These are phyloP conservation scores for Eucalyptus sideroxylon DNA, from an alignment of 345 rosid species.

Conservation along the genomic window DNA sequence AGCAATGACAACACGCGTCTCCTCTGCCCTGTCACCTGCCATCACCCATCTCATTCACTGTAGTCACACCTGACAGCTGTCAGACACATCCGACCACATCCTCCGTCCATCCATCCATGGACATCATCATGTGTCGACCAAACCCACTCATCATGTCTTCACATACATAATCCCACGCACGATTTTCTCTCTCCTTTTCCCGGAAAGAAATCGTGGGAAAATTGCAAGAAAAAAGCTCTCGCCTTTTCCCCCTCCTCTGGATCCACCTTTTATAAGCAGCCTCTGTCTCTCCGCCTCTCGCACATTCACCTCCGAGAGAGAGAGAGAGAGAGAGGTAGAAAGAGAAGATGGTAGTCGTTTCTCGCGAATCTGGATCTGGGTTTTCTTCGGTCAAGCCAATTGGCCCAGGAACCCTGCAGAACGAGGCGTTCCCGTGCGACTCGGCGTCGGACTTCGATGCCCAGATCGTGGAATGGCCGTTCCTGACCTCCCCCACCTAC, in stretches of 20 bases:
- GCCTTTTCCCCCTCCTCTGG: neutral
- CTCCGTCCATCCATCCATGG: neutral
- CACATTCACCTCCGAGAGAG: neutral
- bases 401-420: neutral
- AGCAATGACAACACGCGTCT: conserved; percentile 8
- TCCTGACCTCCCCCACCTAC: neutral
- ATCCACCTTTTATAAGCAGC: conserved; percentile 15
- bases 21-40: conserved; percentile 1
- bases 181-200: neutral
- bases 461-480: neutral
- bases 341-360: conserved; percentile 7
- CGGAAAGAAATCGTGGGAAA: neutral
- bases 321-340: neutral
- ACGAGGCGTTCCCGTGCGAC: neutral
- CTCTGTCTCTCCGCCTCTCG: neutral
- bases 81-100: neutral
- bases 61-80: neutral
- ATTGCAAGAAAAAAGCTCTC: neutral
- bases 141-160: neutral
- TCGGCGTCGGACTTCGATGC: neutral
- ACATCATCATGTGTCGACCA: neutral
- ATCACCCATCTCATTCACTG: neutral
- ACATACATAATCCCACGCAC: neutral
- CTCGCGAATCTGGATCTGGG: conserved; percentile 12
- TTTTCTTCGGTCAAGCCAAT: neutral